Percentiles rank a stretch among this genome's conserved stretches.
These are phyloP conservation scores for Gossypium gossypioides DNA, from an alignment of 441 rosid genomes.

Conservation along the genomic window DNA sequence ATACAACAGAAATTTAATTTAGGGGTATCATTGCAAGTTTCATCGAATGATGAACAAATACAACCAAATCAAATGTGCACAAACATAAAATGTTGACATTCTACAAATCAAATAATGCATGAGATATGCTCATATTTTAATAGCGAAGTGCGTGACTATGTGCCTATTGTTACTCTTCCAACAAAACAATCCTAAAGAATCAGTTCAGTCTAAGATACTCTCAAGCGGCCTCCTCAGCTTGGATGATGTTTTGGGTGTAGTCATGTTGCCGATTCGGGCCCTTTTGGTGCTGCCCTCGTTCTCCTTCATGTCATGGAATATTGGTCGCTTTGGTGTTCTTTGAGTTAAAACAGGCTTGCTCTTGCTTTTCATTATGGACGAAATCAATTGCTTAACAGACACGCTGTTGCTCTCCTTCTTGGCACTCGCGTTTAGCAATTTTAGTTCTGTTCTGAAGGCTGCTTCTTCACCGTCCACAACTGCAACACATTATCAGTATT, in stretches of 20 bases:
- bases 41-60: background rate
- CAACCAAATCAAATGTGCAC: background rate
- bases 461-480: slow-evolving; percentile 14
- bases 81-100: background rate
- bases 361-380: slow-evolving; percentile 12
- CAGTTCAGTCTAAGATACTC: slow-evolving; percentile 13
- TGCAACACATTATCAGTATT: slow-evolving; percentile 6
- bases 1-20: too few species aligned
- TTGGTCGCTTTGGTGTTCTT: slow-evolving; percentile 17
- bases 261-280: slow-evolving; percentile 10
- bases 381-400: slow-evolving; percentile 1
- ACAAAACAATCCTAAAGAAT: background rate
- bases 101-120: slow-evolving; percentile 9
- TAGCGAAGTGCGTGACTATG: background rate
- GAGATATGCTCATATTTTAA: slow-evolving; percentile 13
- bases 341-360: slow-evolving; percentile 4
- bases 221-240: slow-evolving; percentile 23
- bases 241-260: slow-evolving; percentile 17
- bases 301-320: slow-evolving; percentile 22
- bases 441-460: background rate
- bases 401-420: slow-evolving; percentile 3
- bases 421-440: slow-evolving; percentile 3
- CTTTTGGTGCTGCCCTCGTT: slow-evolving; percentile 15
- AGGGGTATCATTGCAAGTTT: too few species aligned
- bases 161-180: background rate